Conservation (phyloP, 2,329 filamentous ascomycete genomes). For the Reticulascus tulasneorum region DNA sequence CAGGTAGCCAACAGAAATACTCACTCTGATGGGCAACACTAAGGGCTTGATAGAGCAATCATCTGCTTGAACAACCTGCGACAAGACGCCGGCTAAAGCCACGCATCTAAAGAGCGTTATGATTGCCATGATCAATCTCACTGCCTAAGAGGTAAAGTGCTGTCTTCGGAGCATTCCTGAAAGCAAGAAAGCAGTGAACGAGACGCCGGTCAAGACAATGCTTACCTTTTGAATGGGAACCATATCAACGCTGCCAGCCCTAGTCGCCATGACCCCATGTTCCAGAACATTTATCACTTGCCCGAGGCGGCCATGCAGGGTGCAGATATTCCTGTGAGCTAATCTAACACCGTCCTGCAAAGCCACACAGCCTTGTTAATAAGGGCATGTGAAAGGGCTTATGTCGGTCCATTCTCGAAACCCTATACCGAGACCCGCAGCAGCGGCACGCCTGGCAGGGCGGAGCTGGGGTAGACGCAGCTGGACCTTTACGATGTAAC, state of each 20-base stretch:
- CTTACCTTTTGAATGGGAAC: conserved; percentile 10
- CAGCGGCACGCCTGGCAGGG: too few species aligned
- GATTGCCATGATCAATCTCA: conserved; percentile 9
- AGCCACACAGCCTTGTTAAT: conserved; percentile 7
- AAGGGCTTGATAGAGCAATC: conserved; percentile 9
- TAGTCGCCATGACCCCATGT: too few species aligned
- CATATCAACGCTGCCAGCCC: too few species aligned
- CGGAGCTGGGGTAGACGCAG: too few species aligned
- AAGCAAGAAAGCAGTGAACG: too few species aligned
- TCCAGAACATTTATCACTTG: conserved; percentile 1
- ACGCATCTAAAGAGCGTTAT: conserved; percentile 9
- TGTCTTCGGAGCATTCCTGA: conserved; percentile 10
- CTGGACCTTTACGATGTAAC: too few species aligned
- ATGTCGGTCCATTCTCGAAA: conserved; percentile 8
- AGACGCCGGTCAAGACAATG: conserved; percentile 4
- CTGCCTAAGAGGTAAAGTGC: conserved; percentile 1
- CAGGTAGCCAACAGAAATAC: neutral
- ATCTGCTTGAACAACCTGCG: conserved; percentile 4
- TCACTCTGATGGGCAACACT: conserved; percentile 13
- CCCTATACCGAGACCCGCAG: too few species aligned
- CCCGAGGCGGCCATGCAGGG: conserved; percentile 2
- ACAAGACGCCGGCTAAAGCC: conserved; percentile 13
- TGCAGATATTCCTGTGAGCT: conserved; percentile 9
- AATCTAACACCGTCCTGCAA: conserved; percentile 6
- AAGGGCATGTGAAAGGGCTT: conserved; percentile 13